phyloP scores from a whole-genome alignment of 352 stramenopile species.

The Phytophthora constricta region DNA sequence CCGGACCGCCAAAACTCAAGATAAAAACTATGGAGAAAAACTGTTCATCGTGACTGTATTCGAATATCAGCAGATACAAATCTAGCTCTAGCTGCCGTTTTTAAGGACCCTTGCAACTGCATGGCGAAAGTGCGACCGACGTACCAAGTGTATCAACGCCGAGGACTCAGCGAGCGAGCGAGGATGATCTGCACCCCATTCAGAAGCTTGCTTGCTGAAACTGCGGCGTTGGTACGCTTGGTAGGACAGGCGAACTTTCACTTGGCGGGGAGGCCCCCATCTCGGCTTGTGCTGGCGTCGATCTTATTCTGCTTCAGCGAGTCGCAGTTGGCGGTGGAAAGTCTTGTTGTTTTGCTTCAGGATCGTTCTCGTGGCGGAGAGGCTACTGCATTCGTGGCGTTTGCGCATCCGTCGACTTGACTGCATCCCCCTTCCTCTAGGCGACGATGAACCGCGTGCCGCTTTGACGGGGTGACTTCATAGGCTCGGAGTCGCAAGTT shows the following conservation, averaged over 20 bases:
- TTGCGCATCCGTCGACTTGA: background rate
- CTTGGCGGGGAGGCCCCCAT: background rate
- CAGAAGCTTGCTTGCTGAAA: constrained; percentile 19
- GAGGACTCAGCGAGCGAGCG: constrained; percentile 22
- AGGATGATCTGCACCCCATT: background rate
- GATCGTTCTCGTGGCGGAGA: background rate
- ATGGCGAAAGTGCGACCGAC: constrained; percentile 23
- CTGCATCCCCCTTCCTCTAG: background rate
- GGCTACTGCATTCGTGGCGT: background rate
- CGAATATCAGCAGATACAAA: background rate
- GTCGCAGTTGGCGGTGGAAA: background rate
- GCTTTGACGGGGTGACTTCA: background rate
- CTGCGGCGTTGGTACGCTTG: constrained; percentile 41
- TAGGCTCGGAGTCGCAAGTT: background rate
- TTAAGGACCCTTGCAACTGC: background rate
- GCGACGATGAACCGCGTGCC: background rate
- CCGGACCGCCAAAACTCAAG: background rate
- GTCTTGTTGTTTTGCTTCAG: background rate
- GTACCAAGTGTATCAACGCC: constrained; percentile 39
- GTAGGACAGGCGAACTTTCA: constrained; percentile 30
- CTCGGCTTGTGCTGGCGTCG: background rate
- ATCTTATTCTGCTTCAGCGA: background rate
- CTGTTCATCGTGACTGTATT: too few species aligned
- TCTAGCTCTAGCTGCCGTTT: background rate
- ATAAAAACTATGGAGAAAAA: too few species aligned